Evolutionary conservation across 2,329 filamentous ascomycete genomes (phyloP).

Genomic region (Orbilia brochopaga): DNA sequence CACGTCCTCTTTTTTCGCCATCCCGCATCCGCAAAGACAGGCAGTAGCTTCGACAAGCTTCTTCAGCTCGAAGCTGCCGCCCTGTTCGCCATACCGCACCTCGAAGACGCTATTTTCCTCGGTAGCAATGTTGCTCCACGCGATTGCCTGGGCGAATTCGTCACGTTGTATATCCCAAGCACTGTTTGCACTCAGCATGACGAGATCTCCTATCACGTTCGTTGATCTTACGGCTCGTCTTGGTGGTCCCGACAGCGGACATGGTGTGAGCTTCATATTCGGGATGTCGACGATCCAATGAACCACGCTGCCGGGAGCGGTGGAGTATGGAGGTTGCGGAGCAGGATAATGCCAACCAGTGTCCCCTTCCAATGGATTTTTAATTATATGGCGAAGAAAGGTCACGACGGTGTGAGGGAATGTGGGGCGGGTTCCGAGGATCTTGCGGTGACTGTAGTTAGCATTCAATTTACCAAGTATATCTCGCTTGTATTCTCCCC

Average conservation of each 20-base stretch:
- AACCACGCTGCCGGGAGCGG: constrained; percentile 21
- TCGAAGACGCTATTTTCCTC: constrained; percentile 35
- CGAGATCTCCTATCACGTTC: constrained; percentile 17
- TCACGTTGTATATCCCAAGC: constrained; percentile 44
- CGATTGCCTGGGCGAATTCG: constrained; percentile 21
- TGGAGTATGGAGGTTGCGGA: constrained; percentile 29
- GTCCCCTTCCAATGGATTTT: constrained; percentile 39
- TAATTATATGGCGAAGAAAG: constrained; percentile 24
- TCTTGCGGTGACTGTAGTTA: constrained; percentile 14
- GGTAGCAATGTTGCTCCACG: constrained; percentile 27
- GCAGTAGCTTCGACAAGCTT: constrained; percentile 22
- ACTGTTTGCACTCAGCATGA: constrained; percentile 26
- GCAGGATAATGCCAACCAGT: constrained; percentile 25
- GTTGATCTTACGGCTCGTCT: not conserved
- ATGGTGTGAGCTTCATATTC: constrained; percentile 22
- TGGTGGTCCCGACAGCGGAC: not conserved
- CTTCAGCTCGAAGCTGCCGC: constrained; percentile 16
- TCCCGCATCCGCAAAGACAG: constrained; percentile 39
- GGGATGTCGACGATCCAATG: constrained; percentile 39
- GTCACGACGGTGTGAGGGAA: constrained; percentile 30
- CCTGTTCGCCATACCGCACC: constrained; percentile 21
- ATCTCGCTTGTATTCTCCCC: too few relatives aligned
- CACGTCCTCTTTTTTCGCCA: constrained; percentile 14
- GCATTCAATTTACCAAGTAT: too few relatives aligned
- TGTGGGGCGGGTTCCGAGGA: constrained; percentile 36